Base-by-base conservation (phyloP, 2,329 filamentous ascomycete species). In the Beauveria bassiana region DNA sequence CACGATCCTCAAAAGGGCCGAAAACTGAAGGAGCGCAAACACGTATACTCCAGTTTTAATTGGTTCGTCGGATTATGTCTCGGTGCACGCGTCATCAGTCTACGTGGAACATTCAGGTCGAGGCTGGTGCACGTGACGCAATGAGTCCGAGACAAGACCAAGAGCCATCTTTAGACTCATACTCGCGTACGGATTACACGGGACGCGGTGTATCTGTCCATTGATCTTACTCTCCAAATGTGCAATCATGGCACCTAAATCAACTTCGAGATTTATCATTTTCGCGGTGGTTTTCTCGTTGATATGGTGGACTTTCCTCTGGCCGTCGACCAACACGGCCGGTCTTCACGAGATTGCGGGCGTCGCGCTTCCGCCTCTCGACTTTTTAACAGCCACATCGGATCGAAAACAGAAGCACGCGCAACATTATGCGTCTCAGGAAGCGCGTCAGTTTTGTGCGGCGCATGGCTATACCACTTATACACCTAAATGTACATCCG, bases 381-480 rank as follows among this genome's bases (percentile, higher is more conserved):
- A 51, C 18, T 62, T 62, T 46, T 42, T 62, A 16, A 59, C 42
- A 3, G 61, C 42, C 12, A 62, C 56, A 8, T 16, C 42, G 12
- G 55, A 62, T 28, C 61, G 61, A n/a, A 18, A 42, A 16, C 16
- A 59, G 24, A 62, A 59, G 38, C 56, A 62, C 31, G 50, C 50
- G 24, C 65, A 66, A 26, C 73, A 68, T 62, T 74, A 73, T 45
- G 63, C 67, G 18, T 73, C 71, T 1, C 63, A 68, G 1, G 66
- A 66, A 7, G 70, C 71, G 22, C 67, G 55, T 26, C 64, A 67
- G 1, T 68, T 73, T 38, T 75, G 73, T 64, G 64, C 65, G 6
- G 66, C 71, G 16, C 73, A 74, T 42, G 72, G 71, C 38, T 74
- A 73, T 61, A 60, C 65, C 4, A 65, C 70, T 61, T 73, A 73